Conservation (phyloP, 768 basidiomycete species). For the Mycena albidolilacea region DNA sequence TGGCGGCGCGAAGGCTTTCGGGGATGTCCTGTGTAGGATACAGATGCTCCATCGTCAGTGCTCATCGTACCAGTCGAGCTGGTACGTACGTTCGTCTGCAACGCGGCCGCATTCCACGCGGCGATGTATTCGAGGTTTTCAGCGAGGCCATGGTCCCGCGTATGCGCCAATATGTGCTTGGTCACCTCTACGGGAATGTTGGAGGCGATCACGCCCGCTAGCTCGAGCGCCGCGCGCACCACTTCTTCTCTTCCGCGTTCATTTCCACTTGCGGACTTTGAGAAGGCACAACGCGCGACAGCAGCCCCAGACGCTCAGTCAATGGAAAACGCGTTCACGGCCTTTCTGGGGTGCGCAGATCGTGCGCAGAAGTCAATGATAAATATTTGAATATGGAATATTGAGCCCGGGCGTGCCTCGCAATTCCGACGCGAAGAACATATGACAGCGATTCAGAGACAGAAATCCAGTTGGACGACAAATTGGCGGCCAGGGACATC, state of each 20-base stretch:
- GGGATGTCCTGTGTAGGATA: slow-evolving; percentile 11
- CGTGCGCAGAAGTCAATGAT: too few relatives aligned
- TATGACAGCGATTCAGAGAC: slow-evolving; percentile 63
- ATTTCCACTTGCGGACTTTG: too few relatives aligned
- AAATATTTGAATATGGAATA: too few relatives aligned
- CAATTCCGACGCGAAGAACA: slow-evolving; percentile 62
- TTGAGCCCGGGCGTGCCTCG: slow-evolving; percentile 48
- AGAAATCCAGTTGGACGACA: slow-evolving; percentile 62
- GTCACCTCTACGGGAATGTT: slow-evolving; percentile 91
- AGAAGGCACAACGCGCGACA: slow-evolving; percentile 73
- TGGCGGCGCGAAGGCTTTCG: slow-evolving; percentile 13
- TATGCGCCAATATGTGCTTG: slow-evolving; percentile 67
- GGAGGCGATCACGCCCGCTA: slow-evolving; percentile 75
- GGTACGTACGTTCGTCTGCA: slow-evolving; percentile 55
- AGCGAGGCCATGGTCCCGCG: slow-evolving; percentile 67
- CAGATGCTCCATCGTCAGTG: background rate
- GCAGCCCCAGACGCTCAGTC: slow-evolving; percentile 75
- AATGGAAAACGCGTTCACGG: slow-evolving; percentile 77
- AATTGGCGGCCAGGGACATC: slow-evolving; percentile 25
- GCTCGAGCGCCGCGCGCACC: slow-evolving; percentile 70
- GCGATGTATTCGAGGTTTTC: slow-evolving; percentile 62
- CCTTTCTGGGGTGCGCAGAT: slow-evolving; percentile 54
- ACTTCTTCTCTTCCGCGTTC: slow-evolving; percentile 70
- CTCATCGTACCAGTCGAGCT: background rate
- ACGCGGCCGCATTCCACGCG: slow-evolving; percentile 60